Base-by-base conservation (phyloP, 768 basidiomycete genomes). In the Pisolithus tinctorius region DNA sequence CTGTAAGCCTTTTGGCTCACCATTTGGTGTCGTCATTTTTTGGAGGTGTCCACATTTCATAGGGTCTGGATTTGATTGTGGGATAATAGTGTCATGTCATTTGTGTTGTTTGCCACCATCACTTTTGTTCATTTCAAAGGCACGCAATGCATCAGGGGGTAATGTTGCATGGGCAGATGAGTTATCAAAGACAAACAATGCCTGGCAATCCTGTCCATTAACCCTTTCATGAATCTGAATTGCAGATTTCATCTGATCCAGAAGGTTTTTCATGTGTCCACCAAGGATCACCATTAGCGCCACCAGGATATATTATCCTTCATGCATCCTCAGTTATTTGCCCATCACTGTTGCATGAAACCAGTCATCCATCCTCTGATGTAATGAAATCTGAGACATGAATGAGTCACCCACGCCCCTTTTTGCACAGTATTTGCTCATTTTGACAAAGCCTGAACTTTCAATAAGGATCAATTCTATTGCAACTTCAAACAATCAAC, bases 341-440 rank as follows among this genome's bases (percentile, higher is more conserved):
- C 41, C 41, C 23, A 25, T 6, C 30, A 30, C 6, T 6, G 9
- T 30, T 30, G 6, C 30, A 30, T 30, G 9, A 30, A 4, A 30
- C 30, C 5, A 30, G 30, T 4, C 8, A 9, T 1, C 73, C 70
- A 48, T 54, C 64, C 8, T 59, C 62, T 20, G 63, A 59, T 31
- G 63, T 63, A 38, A 75, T 67, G 45, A 74, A 74, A 27, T 69
- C 72, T 4, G 70, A 76, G 7, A 70, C 61, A 58, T 72, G 68
- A 40, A 73, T 71, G 1, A 71, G 49, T 0, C 57, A 49, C 1
- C 72, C 71, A 8, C 57, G 53, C 2, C 68, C 62, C 49, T 45
- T 45, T 17, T 45, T 45, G 1, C 13, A 6, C 43, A 45, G 5
- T 16, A 45, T 27, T 4, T 16, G 43, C 16, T 45, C 43, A 45